Conservation (phyloP, 2,329 filamentous ascomycete genomes). For the Remersonia thermophila region DNA sequence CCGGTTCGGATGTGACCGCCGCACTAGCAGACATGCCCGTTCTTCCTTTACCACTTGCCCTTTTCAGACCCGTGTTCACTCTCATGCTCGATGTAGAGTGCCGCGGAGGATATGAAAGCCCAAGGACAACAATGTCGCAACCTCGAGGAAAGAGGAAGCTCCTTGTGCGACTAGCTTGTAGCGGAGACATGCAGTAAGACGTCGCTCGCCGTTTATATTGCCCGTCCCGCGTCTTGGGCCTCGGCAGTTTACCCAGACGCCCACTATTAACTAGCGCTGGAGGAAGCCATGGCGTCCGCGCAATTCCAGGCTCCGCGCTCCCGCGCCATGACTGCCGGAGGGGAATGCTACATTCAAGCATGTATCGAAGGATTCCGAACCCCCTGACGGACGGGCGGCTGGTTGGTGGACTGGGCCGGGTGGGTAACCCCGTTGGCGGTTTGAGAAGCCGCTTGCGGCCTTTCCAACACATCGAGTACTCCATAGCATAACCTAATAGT, state of each 20-base stretch:
- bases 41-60: background rate
- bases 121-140: background rate
- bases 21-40: background rate
- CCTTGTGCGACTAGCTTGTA: background rate
- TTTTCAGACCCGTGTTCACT: background rate
- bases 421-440: no score
- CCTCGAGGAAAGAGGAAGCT: slow-evolving; percentile 4
- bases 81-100: background rate
- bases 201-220: slow-evolving; percentile 3
- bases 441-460: no score
- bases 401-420: no score
- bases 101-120: background rate
- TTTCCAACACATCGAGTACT: no score
- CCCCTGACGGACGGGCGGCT: no score
- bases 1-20: no score
- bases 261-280: background rate
- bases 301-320: background rate
- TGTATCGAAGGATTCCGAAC: no score
- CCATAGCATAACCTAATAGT: no score
- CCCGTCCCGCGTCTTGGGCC: slow-evolving; percentile 3
- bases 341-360: background rate
- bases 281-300: background rate
- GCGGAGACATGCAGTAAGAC: slow-evolving; percentile 7
- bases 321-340: slow-evolving; percentile 2
- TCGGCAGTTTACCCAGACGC: slow-evolving; percentile 14